phyloP scores from a whole-genome alignment of 768 basidiomycete species.

The Rhodotorula kratochvilovae region DNA sequence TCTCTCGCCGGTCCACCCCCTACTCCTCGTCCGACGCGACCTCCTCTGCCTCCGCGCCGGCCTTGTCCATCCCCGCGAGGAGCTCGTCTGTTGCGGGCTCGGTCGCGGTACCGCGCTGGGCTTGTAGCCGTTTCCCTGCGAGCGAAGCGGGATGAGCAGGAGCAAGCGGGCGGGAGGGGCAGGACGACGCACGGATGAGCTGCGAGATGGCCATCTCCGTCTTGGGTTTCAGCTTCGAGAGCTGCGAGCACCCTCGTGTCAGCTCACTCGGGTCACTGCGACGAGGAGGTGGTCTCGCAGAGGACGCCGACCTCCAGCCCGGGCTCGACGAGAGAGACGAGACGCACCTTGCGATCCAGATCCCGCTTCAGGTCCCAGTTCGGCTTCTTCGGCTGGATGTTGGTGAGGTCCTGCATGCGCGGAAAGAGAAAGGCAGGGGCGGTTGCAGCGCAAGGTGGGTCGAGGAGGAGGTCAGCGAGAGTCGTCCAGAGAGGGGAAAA shows the following conservation, averaged over 20 bases:
- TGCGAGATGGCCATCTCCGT: conserved; percentile 89
- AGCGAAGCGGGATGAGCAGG: background rate
- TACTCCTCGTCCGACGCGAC: conserved; percentile 21
- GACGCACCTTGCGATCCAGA: conserved; percentile 71
- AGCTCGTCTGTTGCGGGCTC: conserved; percentile 28
- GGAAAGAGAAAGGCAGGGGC: background rate
- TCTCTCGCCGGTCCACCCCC: background rate
- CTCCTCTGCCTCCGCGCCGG: conserved; percentile 6
- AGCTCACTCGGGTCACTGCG: no score
- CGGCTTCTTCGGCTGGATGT: conserved; percentile 67
- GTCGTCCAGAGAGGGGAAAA: no score
- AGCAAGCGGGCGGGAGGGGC: background rate
- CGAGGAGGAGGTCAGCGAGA: background rate
- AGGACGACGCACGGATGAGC: conserved; percentile 69
- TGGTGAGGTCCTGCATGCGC: conserved; percentile 50
- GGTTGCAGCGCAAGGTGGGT: background rate
- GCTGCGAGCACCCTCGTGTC: background rate
- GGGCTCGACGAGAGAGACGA: no score
- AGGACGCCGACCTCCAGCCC: no score
- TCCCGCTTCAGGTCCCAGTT: conserved; percentile 61
- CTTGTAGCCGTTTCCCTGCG: conserved; percentile 36
- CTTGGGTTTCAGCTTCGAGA: conserved; percentile 70
- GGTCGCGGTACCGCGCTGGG: conserved; percentile 10
- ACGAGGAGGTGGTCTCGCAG: rapidly evolving
- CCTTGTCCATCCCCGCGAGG: conserved; percentile 24